Conservation (phyloP, 2,329 filamentous ascomycete genomes). For the Fusarium sp. region DNA sequence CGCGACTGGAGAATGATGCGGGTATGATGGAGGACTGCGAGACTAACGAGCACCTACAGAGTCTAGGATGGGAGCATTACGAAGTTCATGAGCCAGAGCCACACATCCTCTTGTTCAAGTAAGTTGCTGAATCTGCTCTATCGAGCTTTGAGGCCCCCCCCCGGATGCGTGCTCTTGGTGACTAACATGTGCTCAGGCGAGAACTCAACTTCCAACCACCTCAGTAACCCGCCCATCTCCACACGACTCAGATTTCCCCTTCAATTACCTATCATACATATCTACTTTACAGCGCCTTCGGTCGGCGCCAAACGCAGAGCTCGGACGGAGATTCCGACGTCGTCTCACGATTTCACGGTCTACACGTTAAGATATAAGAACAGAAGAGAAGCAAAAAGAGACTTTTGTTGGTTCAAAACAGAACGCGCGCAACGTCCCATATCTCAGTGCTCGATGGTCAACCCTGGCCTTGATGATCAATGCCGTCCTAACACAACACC, state of each 20-base stretch:
- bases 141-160: not conserved
- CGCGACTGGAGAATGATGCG: not conserved
- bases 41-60: constrained; percentile 65
- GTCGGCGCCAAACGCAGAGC: constrained; percentile 34
- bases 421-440: constrained; percentile 33
- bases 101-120: constrained; percentile 99
- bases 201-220: constrained; percentile 88
- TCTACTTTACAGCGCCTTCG: constrained; percentile 38
- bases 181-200: constrained; percentile 64
- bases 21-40: not conserved
- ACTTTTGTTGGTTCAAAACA: constrained; percentile 42
- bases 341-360: constrained; percentile 46
- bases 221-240: constrained; percentile 52
- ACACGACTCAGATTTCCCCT: constrained; percentile 34
- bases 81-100: constrained; percentile 99
- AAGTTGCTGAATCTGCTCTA: constrained; percentile 54
- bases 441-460: constrained; percentile 31
- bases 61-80: constrained; percentile 98
- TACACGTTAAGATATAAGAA: constrained; percentile 45
- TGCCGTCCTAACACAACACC: constrained; percentile 9
- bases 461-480: constrained; percentile 8
- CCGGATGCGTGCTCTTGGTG: not conserved
- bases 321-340: constrained; percentile 33
- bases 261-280: constrained; percentile 45
- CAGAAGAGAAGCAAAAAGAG: constrained; percentile 43